Percentiles rank a stretch among this genome's conserved stretches.
These are phyloP conservation scores for Capronia coronata DNA, from an alignment of 2,329 filamentous ascomycete species.

Conservation along the genomic window DNA sequence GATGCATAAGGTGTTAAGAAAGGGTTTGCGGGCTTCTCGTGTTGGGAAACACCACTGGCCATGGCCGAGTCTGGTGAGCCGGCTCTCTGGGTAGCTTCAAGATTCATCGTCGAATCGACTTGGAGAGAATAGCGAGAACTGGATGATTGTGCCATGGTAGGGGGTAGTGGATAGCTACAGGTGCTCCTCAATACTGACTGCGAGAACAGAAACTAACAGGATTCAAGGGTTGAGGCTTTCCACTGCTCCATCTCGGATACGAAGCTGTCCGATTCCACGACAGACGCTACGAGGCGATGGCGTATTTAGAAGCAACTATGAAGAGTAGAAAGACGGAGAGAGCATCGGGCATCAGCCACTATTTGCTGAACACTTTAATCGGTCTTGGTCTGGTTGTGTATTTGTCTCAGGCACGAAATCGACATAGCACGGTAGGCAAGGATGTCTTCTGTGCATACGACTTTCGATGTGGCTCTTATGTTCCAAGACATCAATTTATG, in stretches of 20 bases:
- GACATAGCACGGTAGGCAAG: no score
- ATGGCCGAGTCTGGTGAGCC: constrained; percentile 11
- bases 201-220: neutral
- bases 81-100: constrained; percentile 7
- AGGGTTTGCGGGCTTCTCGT: constrained; percentile 16
- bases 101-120: constrained; percentile 5
- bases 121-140: constrained; percentile 7
- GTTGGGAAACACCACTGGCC: neutral
- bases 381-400: neutral
- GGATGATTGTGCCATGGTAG: constrained; percentile 10
- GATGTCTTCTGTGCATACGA: no score
- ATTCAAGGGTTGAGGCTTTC: neutral
- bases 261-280: neutral
- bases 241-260: neutral
- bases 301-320: neutral
- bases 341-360: neutral
- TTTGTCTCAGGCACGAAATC: neutral
- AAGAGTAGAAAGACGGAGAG: neutral
- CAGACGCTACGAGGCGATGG: neutral
- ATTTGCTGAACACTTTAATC: neutral
- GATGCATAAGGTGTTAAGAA: constrained; percentile 26
- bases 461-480: no score
- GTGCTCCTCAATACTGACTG: neutral
- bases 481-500: no score
- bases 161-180: no score